Base-by-base conservation (phyloP, 805 yeast genomes). In the Torulaspora microellipsoides region DNA sequence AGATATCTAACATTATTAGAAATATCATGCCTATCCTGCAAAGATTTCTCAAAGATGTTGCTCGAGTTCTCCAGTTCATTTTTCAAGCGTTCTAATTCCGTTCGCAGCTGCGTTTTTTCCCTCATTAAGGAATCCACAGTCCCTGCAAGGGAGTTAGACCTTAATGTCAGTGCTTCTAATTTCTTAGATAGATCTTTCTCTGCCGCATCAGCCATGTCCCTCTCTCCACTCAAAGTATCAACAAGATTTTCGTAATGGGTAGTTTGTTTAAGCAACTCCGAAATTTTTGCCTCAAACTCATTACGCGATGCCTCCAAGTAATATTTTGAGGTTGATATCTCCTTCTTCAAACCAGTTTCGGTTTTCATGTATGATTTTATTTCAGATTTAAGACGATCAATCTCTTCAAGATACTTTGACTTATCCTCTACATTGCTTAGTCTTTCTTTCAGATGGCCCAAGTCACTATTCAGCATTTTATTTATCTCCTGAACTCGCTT, bases 271-370 rank as follows among this genome's bases (percentile, higher is more conserved):
- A 63, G 47, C 30, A 75, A 45, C 27, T 72, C 74, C 12, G 52
- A 46, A 27, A 70, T 62, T 41, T 67, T 71, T 3, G 61, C 53
- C 11, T 58, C 62, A 36, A 61, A 57, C 31, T 65, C 68, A n/a
- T 65, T 67, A 29, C 70, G 64, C n/a, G 76, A 59, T 8, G 77
- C 75, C 47, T 81, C 87, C 35, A 79, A 64, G 47, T 81, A 83
- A 49, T 80, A 73, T 34, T 73, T 76, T 23, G 83, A 64, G 31
- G 77, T 77, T 40, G 85, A 82, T 50, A 83, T 71, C 38, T 78
- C 81, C 51, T 81, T 83, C 46, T 81, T 77, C 42, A 83, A 60
- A 27, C 75, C 78, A 1, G 87, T 80, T 59, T 87, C 95, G 31
- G 70, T 72, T 52, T 80, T 80, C 65, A 80, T 68, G 49, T 77